Percentiles rank a stretch among this genome's conserved stretches.
Evolutionary conservation across 352 stramenopile species (phyloP).

Genomic region (Saprolegnia diclina): DNA sequence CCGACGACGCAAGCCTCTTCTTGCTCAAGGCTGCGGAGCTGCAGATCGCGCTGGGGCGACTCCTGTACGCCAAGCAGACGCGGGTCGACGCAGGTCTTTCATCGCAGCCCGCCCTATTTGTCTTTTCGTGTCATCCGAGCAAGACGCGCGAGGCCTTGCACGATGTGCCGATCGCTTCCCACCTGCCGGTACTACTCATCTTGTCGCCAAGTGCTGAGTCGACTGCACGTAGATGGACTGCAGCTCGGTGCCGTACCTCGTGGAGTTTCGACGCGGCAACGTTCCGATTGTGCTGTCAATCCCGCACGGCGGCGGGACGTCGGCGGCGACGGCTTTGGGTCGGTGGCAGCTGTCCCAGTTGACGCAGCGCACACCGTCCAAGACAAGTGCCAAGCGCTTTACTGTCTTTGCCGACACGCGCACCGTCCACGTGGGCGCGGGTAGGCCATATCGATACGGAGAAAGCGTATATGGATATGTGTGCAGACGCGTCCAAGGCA

Average conservation of each 20-base stretch:
- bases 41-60: slow-evolving; percentile 1
- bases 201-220: not conserved
- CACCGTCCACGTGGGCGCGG: slow-evolving; percentile 18
- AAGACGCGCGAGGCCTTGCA: not conserved
- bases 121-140: slow-evolving; percentile 3
- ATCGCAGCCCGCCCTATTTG: not conserved
- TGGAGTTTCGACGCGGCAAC: slow-evolving; percentile 17
- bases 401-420: slow-evolving; percentile 18
- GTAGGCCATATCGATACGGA: not conserved
- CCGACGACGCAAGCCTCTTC: not conserved
- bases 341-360: slow-evolving; percentile 17
- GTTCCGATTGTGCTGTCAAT: slow-evolving; percentile 19
- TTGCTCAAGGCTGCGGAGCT: not conserved
- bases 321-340: not conserved
- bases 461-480: not conserved
- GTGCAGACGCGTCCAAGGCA: not conserved
- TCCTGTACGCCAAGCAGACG: not conserved
- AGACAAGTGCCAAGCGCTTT: slow-evolving; percentile 20
- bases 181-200: not conserved
- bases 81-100: not conserved
- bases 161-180: not conserved
- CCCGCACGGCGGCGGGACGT: slow-evolving; percentile 11
- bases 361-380: slow-evolving; percentile 8
- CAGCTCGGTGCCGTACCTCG: slow-evolving; percentile 18
- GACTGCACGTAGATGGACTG: slow-evolving; percentile 3